Evolutionary conservation across 129 eudicot genomes (phyloP).

Genomic region (Flaveria trinervia): DNA sequence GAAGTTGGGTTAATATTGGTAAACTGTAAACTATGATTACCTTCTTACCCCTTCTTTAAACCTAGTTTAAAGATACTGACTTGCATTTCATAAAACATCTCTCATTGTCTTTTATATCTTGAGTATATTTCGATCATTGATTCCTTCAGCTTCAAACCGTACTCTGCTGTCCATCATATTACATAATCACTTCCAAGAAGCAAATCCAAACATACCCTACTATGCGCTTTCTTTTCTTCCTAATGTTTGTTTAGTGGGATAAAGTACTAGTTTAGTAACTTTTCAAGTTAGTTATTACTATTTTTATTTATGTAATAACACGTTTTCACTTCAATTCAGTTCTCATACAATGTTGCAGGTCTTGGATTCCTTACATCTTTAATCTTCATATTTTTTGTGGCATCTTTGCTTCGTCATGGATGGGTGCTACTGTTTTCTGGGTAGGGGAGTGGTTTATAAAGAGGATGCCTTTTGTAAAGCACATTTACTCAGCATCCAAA

Average conservation of each 20-base stretch:
- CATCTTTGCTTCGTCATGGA: constrained; percentile 87
- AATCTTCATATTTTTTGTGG: constrained; percentile 76
- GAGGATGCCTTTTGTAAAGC: constrained; percentile 82
- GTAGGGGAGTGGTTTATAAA: constrained; percentile 85
- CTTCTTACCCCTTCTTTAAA: background rate
- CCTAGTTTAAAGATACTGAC: background rate
- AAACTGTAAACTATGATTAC: background rate
- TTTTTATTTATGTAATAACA: background rate
- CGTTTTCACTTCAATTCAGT: background rate
- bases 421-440: constrained; percentile 86
- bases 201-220: background rate
- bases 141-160: background rate
- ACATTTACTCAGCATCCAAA: constrained; percentile 78
- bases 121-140: background rate
- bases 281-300: background rate
- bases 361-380: constrained; percentile 86
- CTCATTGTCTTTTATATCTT: background rate
- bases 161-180: background rate
- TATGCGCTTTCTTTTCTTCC: background rate
- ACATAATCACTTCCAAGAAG: background rate
- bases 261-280: background rate
- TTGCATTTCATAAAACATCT: background rate
- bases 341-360: constrained; percentile 44
- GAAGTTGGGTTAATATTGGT: background rate
- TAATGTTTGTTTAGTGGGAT: background rate